phyloP scores from a whole-genome alignment of 1,139 yeast species.

The Saccharomycopsis phalli region DNA sequence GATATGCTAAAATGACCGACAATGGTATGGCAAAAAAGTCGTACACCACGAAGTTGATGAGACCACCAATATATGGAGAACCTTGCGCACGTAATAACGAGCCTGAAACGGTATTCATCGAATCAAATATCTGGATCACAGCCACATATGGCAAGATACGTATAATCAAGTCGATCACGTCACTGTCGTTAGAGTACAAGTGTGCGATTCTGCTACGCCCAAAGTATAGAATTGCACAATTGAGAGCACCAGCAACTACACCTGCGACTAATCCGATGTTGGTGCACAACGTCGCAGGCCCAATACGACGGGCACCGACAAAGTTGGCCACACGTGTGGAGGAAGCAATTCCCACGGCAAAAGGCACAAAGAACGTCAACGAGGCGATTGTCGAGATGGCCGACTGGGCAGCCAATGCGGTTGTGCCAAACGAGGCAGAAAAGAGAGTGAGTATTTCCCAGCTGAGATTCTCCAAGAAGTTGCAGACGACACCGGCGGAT shows the following conservation, averaged over 20 bases:
- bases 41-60: constrained; percentile 66
- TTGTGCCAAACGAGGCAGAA: constrained; percentile 75
- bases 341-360: constrained; percentile 80
- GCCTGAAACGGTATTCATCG: constrained; percentile 74
- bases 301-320: constrained; percentile 67
- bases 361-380: constrained; percentile 76
- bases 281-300: constrained; percentile 57
- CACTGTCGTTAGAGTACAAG: constrained; percentile 62
- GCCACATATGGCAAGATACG: constrained; percentile 67
- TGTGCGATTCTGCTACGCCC: constrained; percentile 52
- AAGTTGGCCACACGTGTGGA: constrained; percentile 84
- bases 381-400: constrained; percentile 79
- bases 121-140: constrained; percentile 66
- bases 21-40: constrained; percentile 65
- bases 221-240: constrained; percentile 43
- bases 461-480: constrained; percentile 66
- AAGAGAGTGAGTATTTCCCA: constrained; percentile 64
- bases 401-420: constrained; percentile 80
- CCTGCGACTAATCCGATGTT: constrained; percentile 56
- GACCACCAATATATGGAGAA: constrained; percentile 73
- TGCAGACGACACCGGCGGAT: constrained; percentile 65
- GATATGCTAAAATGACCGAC: constrained; percentile 55
- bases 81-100: constrained; percentile 86
- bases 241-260: constrained; percentile 44
- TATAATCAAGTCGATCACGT: constrained; percentile 44